These are phyloP conservation scores for Fusarium incarnatum DNA, from an alignment of 2,329 filamentous ascomycete genomes.

Conservation along the genomic window DNA sequence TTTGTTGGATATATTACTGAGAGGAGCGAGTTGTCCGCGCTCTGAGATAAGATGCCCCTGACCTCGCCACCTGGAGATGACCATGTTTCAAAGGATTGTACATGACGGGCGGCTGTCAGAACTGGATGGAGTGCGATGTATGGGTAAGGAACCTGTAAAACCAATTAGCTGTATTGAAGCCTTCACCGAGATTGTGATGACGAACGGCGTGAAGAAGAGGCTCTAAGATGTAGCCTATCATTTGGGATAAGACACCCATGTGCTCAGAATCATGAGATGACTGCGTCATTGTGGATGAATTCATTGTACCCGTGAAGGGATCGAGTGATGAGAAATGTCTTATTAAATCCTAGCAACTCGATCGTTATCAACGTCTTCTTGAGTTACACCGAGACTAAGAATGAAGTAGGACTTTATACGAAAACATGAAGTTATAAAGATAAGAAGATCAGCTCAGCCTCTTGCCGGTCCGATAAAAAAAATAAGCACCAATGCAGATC, in stretches of 20 bases:
- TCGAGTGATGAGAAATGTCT: neutral
- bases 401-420: neutral
- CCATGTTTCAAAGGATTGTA: neutral
- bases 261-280: neutral
- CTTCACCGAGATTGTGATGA: accelerated
- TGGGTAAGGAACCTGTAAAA: neutral
- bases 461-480: neutral
- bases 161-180: neutral
- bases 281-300: neutral
- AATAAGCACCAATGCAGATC: neutral
- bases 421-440: neutral
- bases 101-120: neutral
- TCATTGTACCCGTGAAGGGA: neutral
- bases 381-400: neutral
- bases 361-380: neutral
- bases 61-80: too few species aligned
- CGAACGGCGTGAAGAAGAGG: neutral
- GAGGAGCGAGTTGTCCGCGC: neutral
- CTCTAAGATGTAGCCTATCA: neutral
- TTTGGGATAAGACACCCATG: neutral
- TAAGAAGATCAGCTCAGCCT: neutral
- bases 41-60: too few species aligned
- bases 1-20: neutral
- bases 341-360: neutral
- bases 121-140: neutral